Evolutionary conservation across 2,329 filamentous ascomycete species (phyloP), one percentile per base, ranked within the genome.

Genomic region (Trichophyton schoenleinii): DNA sequence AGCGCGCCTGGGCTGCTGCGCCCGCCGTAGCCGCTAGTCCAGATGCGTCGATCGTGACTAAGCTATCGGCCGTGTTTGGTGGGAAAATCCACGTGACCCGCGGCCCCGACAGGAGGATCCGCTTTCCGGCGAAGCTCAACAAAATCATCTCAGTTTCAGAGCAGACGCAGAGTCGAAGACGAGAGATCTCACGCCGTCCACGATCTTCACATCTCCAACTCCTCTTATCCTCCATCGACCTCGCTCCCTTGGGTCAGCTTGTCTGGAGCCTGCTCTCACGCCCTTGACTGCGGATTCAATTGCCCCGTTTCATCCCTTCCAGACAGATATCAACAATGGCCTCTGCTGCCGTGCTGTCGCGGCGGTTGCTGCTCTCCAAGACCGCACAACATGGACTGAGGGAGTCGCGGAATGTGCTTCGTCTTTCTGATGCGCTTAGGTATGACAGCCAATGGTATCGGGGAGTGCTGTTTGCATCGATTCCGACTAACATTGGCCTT

Each of bases 291-390:
- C 49, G 9, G 22, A 28, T 34, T 34, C 49, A 53, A 34, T 34
- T 53, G 49, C 2, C 28, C 25, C 49, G 18, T 34, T 31, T 28
- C 22, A 5, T 18, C n/a, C 13, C 49, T 28, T 53, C 49, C 22
- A 18, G 9, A 28, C 3, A 46, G 18, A 46, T 48, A 44, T 44
- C 41, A 44, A 64, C 44, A 58, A 64, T 64, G 63, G 63, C 61
- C 36, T 80, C 81, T 73, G 80, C 81, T 69, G 73, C 74, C 68
- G 72, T 71, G 69, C 71, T 77, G 65, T 72, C 77, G 67, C 76
- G 77, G 72, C 73, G 74, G 65, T 73, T 76, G 68, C 68, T 77
- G 61, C 69, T 76, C 63, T 53, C 70, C 64, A 74, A 72, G 66
- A 72, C 73, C 61, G 69, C 73, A 66, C 15, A 44, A 15, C 70